Percentiles rank a stretch among this genome's conserved stretches.
phyloP scores from a whole-genome alignment of 257 asterid genomes.

The Rauvolfia tetraphylla region DNA sequence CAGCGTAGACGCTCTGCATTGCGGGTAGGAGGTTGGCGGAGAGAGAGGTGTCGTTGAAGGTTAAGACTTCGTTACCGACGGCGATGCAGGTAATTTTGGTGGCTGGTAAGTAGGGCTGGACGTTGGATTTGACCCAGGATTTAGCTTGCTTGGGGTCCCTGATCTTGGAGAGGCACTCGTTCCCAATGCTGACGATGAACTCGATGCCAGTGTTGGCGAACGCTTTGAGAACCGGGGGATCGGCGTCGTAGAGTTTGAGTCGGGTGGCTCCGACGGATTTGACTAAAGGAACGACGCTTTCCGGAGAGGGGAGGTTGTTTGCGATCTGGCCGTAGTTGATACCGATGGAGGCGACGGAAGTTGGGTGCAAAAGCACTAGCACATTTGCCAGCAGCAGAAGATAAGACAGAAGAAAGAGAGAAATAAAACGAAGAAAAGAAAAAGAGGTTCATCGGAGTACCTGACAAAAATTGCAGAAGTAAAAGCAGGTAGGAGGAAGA shows the following conservation, averaged over 20 bases:
- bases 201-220: constrained; percentile 77
- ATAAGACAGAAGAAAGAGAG: neutral
- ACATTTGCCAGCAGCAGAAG: neutral
- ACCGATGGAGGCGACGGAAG: constrained; percentile 40
- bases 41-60: constrained; percentile 53
- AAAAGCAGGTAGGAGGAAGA: neutral
- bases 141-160: constrained; percentile 55
- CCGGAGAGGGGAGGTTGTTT: constrained; percentile 75
- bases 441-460: neutral
- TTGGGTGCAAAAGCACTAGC: neutral
- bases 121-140: constrained; percentile 65
- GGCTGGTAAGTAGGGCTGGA: constrained; percentile 54
- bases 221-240: constrained; percentile 62
- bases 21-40: constrained; percentile 66
- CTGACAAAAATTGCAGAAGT: constrained; percentile 1
- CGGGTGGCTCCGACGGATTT: constrained; percentile 67
- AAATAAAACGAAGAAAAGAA: neutral
- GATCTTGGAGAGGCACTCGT: constrained; percentile 50
- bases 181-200: constrained; percentile 66
- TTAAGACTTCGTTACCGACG: constrained; percentile 78
- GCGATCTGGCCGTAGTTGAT: constrained; percentile 89
- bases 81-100: constrained; percentile 71
- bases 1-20: constrained; percentile 60
- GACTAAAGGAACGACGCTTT: constrained; percentile 54
- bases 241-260: constrained; percentile 83